phyloP scores from a whole-genome alignment of 2,329 filamentous ascomycete genomes.

The Rutstroemia sydowiana region DNA sequence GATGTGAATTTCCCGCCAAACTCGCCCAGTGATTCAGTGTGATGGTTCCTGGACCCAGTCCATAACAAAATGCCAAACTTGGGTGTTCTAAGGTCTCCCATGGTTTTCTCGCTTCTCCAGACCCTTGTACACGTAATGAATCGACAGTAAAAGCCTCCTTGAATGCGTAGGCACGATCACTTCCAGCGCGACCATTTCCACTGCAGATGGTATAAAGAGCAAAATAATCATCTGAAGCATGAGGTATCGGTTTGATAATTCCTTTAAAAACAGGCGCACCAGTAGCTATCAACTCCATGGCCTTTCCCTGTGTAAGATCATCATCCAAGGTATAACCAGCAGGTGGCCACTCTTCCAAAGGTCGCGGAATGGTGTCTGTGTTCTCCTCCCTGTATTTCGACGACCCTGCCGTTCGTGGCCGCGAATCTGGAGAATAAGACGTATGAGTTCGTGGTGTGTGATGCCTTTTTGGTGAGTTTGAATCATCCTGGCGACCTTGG shows the following conservation, averaged over 20 bases:
- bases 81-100: conserved; percentile 72
- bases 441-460: neutral
- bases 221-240: conserved; percentile 47
- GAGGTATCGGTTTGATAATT: conserved; percentile 45
- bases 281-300: conserved; percentile 49
- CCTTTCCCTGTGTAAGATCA: conserved; percentile 45
- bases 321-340: conserved; percentile 41
- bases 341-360: conserved; percentile 51
- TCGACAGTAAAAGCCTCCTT: conserved; percentile 14
- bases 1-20: conserved; percentile 48
- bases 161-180: conserved; percentile 17
- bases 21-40: conserved; percentile 65
- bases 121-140: conserved; percentile 21
- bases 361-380: neutral
- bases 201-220: conserved; percentile 46
- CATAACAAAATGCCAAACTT: conserved; percentile 61
- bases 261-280: conserved; percentile 52
- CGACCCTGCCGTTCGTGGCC: conserved; percentile 4
- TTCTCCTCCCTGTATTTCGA: conserved; percentile 4
- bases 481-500: neutral
- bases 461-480: conserved; percentile 1
- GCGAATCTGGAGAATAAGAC: conserved; percentile 1
- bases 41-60: conserved; percentile 59
- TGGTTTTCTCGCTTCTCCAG: conserved; percentile 32
- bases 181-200: conserved; percentile 33